phyloP scores from a whole-genome alignment of 169 alveolate species.

The Toxoplasma gondii region DNA sequence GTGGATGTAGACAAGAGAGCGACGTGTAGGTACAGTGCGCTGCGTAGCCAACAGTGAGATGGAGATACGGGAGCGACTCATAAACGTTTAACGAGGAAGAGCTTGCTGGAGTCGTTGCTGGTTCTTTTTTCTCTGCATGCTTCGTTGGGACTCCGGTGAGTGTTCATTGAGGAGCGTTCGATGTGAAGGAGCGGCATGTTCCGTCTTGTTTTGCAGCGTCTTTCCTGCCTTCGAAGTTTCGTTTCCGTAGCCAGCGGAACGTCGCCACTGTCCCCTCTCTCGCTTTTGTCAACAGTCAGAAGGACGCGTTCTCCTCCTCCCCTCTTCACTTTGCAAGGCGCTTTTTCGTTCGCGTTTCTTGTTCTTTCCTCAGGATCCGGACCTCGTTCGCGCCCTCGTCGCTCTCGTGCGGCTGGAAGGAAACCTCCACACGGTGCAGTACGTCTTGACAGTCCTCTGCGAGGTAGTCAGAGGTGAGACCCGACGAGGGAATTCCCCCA shows the following conservation, averaged over 20 bases:
- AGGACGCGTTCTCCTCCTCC: background rate
- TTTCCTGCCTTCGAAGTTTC: background rate
- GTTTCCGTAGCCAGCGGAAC: background rate
- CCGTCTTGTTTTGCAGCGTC: background rate
- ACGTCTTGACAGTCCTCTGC: slow-evolving; percentile 61
- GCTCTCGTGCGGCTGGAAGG: slow-evolving; percentile 36
- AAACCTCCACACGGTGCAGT: slow-evolving; percentile 57
- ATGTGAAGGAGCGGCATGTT: background rate
- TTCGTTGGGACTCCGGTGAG: too few relatives aligned
- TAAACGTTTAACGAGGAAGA: too few relatives aligned
- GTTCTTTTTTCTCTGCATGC: too few relatives aligned
- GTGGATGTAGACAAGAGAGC: too few relatives aligned
- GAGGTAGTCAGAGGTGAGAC: slow-evolving; percentile 65
- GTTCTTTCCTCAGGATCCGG: slow-evolving; percentile 37
- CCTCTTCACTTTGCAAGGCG: background rate
- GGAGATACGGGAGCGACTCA: too few relatives aligned
- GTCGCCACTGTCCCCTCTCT: background rate
- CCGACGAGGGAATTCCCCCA: background rate
- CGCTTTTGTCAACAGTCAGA: background rate
- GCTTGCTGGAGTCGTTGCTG: too few relatives aligned
- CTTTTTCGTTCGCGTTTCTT: background rate
- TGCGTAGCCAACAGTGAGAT: too few relatives aligned
- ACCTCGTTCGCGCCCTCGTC: background rate
- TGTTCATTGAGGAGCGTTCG: too few relatives aligned
- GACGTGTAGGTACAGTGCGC: too few relatives aligned